Evolutionary conservation across 139 green algal species (phyloP).

Genomic region (Spirogloea muscicola): DNA sequence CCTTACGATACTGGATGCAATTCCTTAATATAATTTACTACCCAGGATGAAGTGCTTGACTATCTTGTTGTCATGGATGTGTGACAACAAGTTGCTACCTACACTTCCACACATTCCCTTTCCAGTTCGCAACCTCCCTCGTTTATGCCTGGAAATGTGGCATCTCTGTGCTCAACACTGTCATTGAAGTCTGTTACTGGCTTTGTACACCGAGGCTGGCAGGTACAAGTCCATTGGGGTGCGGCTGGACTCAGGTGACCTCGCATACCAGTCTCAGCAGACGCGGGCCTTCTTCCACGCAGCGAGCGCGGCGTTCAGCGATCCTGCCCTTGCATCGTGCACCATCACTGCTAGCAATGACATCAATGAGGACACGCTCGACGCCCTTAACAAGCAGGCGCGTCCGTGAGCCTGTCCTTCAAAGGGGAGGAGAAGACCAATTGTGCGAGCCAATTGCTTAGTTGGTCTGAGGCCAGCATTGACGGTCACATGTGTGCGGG

Average conservation of each 20-base stretch:
- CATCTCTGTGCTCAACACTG: no score
- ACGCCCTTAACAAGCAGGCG: constrained; percentile 49
- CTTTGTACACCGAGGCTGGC: no score
- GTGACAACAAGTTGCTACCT: no score
- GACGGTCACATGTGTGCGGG: neutral
- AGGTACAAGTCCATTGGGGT: constrained; percentile 49
- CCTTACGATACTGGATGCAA: no score
- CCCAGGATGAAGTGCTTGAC: no score
- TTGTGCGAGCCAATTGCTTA: neutral
- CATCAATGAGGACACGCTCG: constrained; percentile 49
- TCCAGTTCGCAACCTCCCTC: no score
- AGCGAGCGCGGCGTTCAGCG: constrained; percentile 1
- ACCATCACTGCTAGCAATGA: constrained; percentile 50
- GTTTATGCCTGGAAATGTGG: no score
- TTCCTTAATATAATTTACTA: no score
- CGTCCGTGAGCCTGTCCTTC: neutral
- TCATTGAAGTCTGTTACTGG: no score
- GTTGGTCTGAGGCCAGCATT: neutral
- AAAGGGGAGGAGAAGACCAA: neutral
- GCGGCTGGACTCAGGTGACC: constrained; percentile 50
- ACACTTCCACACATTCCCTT: no score
- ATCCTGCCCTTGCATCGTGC: constrained; percentile 1
- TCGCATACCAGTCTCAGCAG: constrained; percentile 45
- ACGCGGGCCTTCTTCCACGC: constrained; percentile 27
- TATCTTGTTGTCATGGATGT: no score